Evolutionary conservation across 306 rosid species (phyloP).

Genomic region (Acmispon strigosus): DNA sequence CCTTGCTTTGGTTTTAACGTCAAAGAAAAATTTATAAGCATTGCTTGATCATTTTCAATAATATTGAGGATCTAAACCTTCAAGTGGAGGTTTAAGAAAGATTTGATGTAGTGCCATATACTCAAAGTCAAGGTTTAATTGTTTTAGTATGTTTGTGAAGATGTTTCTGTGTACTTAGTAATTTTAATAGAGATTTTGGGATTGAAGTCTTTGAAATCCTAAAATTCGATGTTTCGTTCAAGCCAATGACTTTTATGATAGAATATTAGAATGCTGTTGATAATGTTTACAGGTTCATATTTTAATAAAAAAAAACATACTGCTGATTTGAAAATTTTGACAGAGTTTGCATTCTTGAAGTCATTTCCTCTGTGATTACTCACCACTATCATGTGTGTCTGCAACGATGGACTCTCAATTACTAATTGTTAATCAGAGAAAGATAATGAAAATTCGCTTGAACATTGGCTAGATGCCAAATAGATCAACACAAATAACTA

Average conservation of each 20-base stretch:
- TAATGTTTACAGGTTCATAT: not conserved
- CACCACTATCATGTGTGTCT: not conserved
- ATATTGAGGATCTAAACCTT: not conserved
- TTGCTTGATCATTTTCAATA: not conserved
- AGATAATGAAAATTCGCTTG: not conserved
- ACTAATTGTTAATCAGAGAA: not conserved
- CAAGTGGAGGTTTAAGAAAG: not conserved
- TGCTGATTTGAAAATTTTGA: not conserved
- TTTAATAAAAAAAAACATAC: not conserved
- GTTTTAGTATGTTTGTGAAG: constrained; percentile 2
- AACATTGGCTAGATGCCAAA: not conserved
- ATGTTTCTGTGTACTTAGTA: not conserved
- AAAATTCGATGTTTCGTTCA: not conserved
- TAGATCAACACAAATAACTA: not conserved
- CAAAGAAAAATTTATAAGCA: not conserved
- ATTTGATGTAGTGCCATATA: not conserved
- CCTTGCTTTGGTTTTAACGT: constrained; percentile 9
- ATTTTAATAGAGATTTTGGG: not conserved
- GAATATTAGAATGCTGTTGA: not conserved
- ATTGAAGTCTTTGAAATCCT: not conserved
- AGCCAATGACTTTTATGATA: not conserved
- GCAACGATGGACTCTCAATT: not conserved
- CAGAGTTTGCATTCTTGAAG: not conserved
- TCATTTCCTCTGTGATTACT: not conserved
- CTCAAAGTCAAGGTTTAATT: not conserved